Conservation (phyloP, 176 grass and related monocot species). For the Eragrostis nindensis region DNA sequence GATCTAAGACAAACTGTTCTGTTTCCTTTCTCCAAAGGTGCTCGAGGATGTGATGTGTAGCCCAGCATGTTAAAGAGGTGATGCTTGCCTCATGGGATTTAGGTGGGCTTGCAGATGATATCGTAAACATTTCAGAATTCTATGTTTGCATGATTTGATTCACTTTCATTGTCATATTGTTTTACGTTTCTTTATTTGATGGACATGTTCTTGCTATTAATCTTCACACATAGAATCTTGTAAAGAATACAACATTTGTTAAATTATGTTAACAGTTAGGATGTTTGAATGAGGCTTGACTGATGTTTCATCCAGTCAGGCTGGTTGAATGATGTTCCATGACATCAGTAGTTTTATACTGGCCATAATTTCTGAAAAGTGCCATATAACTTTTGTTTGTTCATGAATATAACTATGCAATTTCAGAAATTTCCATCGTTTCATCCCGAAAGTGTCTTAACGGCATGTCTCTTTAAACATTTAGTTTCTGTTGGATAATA, state of each 20-base stretch:
- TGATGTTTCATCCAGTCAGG: background rate
- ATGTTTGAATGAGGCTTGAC: background rate
- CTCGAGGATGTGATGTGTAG: slow-evolving; percentile 55
- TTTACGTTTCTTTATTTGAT: background rate
- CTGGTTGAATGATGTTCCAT: background rate
- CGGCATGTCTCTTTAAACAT: background rate
- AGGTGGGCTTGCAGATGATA: slow-evolving; percentile 66
- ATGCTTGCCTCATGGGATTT: slow-evolving; percentile 49
- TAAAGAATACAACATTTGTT: background rate
- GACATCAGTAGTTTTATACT: background rate
- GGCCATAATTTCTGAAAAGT: background rate
- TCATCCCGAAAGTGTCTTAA: background rate
- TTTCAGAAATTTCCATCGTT: background rate
- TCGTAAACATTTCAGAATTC: slow-evolving; percentile 40
- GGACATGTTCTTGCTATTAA: background rate
- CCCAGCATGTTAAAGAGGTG: slow-evolving; percentile 39
- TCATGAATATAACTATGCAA: background rate
- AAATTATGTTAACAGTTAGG: background rate
- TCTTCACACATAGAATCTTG: background rate
- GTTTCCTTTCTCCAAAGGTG: slow-evolving; percentile 58
- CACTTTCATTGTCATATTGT: background rate
- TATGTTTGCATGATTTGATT: slow-evolving; percentile 19
- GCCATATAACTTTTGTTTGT: background rate
- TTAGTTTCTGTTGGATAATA: background rate
- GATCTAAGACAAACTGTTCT: slow-evolving; percentile 46